phyloP scores from a whole-genome alignment of 805 yeast species.

The Metschnikowia lochheadii region DNA sequence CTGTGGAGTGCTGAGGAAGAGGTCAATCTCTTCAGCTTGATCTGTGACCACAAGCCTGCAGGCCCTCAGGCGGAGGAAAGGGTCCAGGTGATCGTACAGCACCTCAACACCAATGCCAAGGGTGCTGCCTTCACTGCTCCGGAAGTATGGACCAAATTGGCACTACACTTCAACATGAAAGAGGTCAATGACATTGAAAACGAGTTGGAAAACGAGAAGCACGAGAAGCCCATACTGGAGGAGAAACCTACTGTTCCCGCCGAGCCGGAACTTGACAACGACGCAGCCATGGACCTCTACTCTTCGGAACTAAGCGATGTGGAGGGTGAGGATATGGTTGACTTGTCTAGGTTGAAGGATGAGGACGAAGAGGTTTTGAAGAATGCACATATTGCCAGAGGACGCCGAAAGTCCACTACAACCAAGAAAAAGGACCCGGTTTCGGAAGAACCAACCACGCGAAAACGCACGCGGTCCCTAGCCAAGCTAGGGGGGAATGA shows the following conservation, averaged over 20 bases:
- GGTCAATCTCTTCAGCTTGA: slow-evolving; percentile 53
- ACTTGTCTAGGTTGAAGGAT: slow-evolving; percentile 13
- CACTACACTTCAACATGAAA: slow-evolving; percentile 49
- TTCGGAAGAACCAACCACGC: slow-evolving; percentile 6
- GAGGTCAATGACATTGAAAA: slow-evolving; percentile 55
- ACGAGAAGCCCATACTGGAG: neutral
- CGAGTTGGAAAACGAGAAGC: slow-evolving; percentile 4
- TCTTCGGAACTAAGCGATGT: slow-evolving; percentile 22
- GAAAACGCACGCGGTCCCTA: slow-evolving; percentile 19
- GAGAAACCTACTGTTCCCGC: slow-evolving; percentile 2
- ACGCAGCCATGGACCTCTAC: slow-evolving; percentile 6
- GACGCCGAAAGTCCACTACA: slow-evolving; percentile 7
- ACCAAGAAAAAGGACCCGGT: slow-evolving; percentile 9
- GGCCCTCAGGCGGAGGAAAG: slow-evolving; percentile 49
- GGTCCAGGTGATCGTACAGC: slow-evolving; percentile 38
- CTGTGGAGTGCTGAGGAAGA: slow-evolving; percentile 62
- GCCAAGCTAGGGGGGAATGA: slow-evolving; percentile 17
- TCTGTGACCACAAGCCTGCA: slow-evolving; percentile 65
- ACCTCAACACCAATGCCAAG: slow-evolving; percentile 28
- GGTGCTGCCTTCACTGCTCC: slow-evolving; percentile 33
- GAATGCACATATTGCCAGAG: neutral
- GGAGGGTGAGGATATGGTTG: slow-evolving; percentile 15
- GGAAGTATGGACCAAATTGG: slow-evolving; percentile 58
- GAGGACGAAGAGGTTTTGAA: slow-evolving; percentile 11
- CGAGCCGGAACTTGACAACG: neutral